Conservation (phyloP, 2,329 filamentous ascomycete genomes). For the Exophiala oligosperma region DNA sequence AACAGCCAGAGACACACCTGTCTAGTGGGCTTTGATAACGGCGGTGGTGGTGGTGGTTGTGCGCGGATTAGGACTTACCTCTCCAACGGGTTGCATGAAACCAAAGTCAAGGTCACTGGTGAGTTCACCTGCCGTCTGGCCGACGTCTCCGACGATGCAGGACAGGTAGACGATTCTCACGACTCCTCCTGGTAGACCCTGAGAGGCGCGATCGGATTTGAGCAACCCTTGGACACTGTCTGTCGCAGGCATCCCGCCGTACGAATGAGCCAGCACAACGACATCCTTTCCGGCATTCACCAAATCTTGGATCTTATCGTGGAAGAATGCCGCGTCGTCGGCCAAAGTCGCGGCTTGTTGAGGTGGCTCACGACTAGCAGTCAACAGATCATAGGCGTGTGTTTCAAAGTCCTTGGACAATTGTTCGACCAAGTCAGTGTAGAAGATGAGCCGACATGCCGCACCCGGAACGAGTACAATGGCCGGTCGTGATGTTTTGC, state of each 20-base stretch:
- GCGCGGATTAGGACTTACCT: not conserved
- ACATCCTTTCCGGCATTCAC: constrained; percentile 31
- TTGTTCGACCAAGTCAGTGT: not conserved
- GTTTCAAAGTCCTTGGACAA: not conserved
- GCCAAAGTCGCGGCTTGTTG: constrained; percentile 14
- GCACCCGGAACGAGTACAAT: not conserved
- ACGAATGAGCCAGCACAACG: constrained; percentile 36
- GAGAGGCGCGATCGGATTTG: constrained; percentile 11
- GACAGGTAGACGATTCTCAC: not conserved
- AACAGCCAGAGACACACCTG: no score
- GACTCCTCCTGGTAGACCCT: constrained; percentile 28
- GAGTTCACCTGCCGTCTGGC: not conserved
- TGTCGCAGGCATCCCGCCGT: constrained; percentile 36
- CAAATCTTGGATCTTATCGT: constrained; percentile 24
- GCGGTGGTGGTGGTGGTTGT: no score
- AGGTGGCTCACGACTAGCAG: not conserved
- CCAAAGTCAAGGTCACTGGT: not conserved
- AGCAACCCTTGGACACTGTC: constrained; percentile 32
- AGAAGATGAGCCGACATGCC: not conserved
- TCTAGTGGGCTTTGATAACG: no score
- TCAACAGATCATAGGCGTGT: not conserved
- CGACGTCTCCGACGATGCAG: not conserved
- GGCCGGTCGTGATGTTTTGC: not conserved
- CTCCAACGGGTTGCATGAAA: not conserved
- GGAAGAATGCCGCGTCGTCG: constrained; percentile 34